Conservation (phyloP, 306 rosid species). For the Fagus sylvatica region DNA sequence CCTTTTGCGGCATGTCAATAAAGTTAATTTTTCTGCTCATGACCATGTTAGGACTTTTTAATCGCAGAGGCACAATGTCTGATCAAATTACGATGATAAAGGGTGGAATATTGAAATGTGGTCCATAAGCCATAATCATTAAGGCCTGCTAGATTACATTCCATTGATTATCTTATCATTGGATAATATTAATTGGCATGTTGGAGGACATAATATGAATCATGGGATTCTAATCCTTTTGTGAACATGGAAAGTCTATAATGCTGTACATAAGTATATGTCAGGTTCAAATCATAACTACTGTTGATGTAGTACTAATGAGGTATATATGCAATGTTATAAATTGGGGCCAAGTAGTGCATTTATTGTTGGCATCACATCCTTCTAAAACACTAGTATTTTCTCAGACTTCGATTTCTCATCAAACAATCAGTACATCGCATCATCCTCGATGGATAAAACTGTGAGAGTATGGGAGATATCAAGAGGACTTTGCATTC, state of each 20-base stretch:
- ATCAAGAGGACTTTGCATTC: conserved; percentile 79
- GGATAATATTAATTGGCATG: neutral
- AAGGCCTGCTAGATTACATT: neutral
- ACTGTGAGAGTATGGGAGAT: conserved; percentile 98
- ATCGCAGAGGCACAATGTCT: neutral
- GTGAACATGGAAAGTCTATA: neutral
- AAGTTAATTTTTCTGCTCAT: neutral
- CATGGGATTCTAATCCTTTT: neutral
- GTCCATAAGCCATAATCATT: neutral
- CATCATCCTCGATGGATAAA: conserved; percentile 92
- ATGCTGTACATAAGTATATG: neutral
- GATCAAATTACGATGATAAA: neutral
- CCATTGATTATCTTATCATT: neutral
- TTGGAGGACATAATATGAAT: neutral
- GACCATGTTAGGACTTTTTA: neutral
- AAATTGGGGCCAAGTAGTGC: neutral
- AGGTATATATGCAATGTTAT: neutral
- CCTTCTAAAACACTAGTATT: conserved; percentile 35
- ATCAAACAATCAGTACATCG: conserved; percentile 93
- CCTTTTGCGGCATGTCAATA: neutral
- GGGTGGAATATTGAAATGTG: neutral
- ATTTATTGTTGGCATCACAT: conserved; percentile 6
- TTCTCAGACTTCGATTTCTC: conserved; percentile 95
- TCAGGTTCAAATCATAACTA: neutral
- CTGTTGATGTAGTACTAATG: neutral